A percentile compares a stretch with the other conserved stretches of the same genome.
Evolutionary conservation across 176 grass and related monocot species (phyloP).

Genomic region (Avena atlantica): DNA sequence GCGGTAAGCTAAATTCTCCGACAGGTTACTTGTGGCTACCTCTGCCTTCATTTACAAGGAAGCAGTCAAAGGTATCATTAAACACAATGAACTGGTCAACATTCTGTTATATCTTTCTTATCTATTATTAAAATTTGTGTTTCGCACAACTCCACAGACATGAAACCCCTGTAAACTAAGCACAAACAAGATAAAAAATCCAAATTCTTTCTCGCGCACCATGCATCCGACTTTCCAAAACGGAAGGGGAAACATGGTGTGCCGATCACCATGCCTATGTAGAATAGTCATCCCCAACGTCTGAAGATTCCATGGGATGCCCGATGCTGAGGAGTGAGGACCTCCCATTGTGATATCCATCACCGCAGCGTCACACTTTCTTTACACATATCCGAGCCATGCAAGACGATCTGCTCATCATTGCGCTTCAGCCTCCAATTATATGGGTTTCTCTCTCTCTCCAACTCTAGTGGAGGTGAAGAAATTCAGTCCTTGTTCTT

Average conservation of each 20-base stretch:
- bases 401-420: not conserved
- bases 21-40: too few species aligned
- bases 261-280: not conserved
- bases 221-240: conserved; percentile 10
- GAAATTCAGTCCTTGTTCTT: conserved; percentile 20
- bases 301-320: not conserved
- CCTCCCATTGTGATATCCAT: conserved; percentile 16
- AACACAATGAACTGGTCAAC: not conserved
- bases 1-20: too few species aligned
- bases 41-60: not conserved
- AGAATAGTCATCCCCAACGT: not conserved
- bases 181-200: not conserved
- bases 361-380: not conserved
- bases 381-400: conserved; percentile 14
- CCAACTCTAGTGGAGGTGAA: not conserved
- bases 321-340: not conserved
- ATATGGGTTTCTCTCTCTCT: conserved; percentile 20
- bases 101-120: conserved; percentile 2
- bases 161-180: conserved; percentile 10
- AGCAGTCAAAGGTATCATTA: not conserved
- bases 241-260: not conserved
- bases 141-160: not conserved
- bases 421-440: not conserved
- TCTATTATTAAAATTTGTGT: not conserved
- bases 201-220: not conserved